Evolutionary conservation across 345 rosid species (phyloP).

Genomic region (Aurinia saxatilis): DNA sequence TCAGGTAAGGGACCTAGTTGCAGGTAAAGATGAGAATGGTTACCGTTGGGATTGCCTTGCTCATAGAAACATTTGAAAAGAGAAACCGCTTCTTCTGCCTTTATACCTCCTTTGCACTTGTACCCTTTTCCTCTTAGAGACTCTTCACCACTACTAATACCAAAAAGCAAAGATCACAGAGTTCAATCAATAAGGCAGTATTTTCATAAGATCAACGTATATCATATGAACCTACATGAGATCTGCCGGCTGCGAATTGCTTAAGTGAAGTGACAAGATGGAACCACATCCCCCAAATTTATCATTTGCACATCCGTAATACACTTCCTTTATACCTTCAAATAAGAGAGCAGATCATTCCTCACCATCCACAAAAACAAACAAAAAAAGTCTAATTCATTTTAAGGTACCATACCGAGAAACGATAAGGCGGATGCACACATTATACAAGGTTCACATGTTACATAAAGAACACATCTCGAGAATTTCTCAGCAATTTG

Average conservation of each 20-base stretch:
- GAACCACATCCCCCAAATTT: slow-evolving; percentile 93
- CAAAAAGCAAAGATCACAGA: not conserved
- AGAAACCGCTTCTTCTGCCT: slow-evolving; percentile 67
- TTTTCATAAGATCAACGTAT: not conserved
- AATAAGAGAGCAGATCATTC: not conserved
- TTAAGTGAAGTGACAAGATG: slow-evolving; percentile 48
- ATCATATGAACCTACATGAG: slow-evolving; percentile 22
- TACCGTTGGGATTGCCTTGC: slow-evolving; percentile 89
- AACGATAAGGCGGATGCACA: slow-evolving; percentile 82
- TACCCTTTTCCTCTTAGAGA: slow-evolving; percentile 34
- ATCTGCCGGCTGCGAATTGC: slow-evolving; percentile 25
- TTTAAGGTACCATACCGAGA: slow-evolving; percentile 39
- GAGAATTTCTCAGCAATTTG: slow-evolving; percentile 62
- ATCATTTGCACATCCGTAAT: slow-evolving; percentile 73
- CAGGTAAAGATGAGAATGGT: not conserved
- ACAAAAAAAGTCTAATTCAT: not conserved
- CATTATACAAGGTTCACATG: slow-evolving; percentile 96
- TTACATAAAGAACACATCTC: slow-evolving; percentile 56
- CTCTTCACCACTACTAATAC: slow-evolving; percentile 21
- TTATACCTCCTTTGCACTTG: slow-evolving; percentile 58
- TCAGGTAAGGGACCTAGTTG: not conserved
- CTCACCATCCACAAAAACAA: not conserved
- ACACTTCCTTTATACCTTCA: slow-evolving; percentile 60
- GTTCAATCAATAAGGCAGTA: not conserved
- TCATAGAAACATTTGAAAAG: slow-evolving; percentile 70